Base-by-base conservation (phyloP, 2,329 filamentous ascomycete genomes). In the Dothiorella sarmentorum region DNA sequence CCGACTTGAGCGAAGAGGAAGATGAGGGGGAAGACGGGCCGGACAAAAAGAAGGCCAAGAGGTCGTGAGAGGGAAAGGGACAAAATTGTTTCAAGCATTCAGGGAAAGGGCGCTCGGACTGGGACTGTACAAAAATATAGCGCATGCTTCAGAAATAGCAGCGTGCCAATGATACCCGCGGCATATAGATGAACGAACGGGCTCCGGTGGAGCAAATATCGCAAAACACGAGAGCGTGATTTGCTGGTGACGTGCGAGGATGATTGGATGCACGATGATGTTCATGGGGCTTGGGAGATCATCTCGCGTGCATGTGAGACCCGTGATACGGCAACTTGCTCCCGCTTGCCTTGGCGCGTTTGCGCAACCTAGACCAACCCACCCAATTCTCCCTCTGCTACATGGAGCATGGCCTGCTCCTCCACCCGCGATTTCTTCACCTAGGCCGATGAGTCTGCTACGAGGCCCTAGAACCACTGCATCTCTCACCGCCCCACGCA, bases 1-100 rank as follows among this genome's bases (percentile, higher is more conserved):
- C 89, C 7, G 90, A 97, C 42, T 68, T 94, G 31, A 93, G 96
- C 67, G 90, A 91, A 15, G 92, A 96, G 63, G 82, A 84, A 37
- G 87, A 85, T 55, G 82, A n/a, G n/a, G n/a, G n/a, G n/a, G n/a
- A 84, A 6, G 82, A 79, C 17, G 83, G 81, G 3, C 85, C 84
- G n/a, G 84, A 89, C 31, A 89, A 86, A 75, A 85, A 85, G 72
- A 81, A 70, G 63, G 56, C 43, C 22, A 65, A 61, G 51, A 43
- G 61, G 24, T 66, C 18, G 17, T 18, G 24, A 45, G 31, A 7
- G n/a, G 29, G 27, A 35, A 43, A 15, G 20, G 9, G 29, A 24
- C 10, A 37, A 31, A 31, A 31, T 11, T 7, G 29, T 11, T 3
- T 31, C 29, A 11, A 31, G 29, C 29, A 31, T 31, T 31, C 40